Conservation (phyloP, 441 rosid genomes). For the Manihot esculenta region DNA sequence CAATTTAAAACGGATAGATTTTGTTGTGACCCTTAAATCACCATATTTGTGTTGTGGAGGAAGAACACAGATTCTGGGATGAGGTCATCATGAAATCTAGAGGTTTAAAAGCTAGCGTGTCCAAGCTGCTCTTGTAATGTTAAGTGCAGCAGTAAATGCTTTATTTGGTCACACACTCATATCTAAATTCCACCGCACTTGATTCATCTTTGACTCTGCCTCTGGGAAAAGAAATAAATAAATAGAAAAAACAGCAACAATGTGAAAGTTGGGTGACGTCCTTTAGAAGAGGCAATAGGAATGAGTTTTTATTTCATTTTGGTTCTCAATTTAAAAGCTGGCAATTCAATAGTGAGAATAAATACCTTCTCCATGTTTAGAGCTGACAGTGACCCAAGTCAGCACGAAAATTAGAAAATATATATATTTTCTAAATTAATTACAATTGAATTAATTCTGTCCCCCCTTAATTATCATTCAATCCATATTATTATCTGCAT, state of each 20-base stretch:
- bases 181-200: slow-evolving; percentile 32
- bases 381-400: too few relatives aligned
- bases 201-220: slow-evolving; percentile 45
- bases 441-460: too few relatives aligned
- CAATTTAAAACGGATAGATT: not conserved
- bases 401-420: too few relatives aligned
- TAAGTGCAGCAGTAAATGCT: slow-evolving; percentile 44
- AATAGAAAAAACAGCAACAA: slow-evolving; percentile 20
- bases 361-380: too few relatives aligned
- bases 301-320: not conserved
- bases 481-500: too few relatives aligned
- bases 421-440: too few relatives aligned
- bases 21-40: slow-evolving; percentile 31
- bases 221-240: not conserved
- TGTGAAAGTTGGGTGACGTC: slow-evolving; percentile 25
- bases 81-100: slow-evolving; percentile 65
- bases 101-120: slow-evolving; percentile 71
- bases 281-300: slow-evolving; percentile 14
- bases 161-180: slow-evolving; percentile 46
- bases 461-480: too few relatives aligned
- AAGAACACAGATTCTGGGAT: slow-evolving; percentile 56
- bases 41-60: slow-evolving; percentile 40
- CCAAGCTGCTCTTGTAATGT: slow-evolving; percentile 29
- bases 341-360: too few relatives aligned
- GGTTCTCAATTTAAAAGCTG: not conserved